phyloP scores from a whole-genome alignment of 345 rosid genomes.

The Acer yangbiense region DNA sequence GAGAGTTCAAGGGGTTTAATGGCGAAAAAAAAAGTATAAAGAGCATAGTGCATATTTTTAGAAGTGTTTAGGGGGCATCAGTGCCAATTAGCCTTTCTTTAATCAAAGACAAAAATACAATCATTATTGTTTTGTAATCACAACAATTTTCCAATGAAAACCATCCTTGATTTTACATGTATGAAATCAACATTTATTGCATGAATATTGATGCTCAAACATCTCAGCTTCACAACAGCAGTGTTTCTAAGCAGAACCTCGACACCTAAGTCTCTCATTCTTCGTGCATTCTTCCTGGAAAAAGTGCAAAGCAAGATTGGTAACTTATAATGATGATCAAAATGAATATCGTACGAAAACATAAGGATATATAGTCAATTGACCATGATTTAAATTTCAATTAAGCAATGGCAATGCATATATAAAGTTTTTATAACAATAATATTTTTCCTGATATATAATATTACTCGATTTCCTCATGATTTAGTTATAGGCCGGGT shows the following conservation, averaged over 20 bases:
- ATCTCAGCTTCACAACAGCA: background rate
- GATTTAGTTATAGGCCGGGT: too few species aligned
- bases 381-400: background rate
- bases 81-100: too few species aligned
- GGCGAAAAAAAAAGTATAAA: too few species aligned
- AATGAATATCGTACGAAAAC: background rate
- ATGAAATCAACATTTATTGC: background rate
- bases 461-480: background rate
- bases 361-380: background rate
- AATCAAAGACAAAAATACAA: too few species aligned
- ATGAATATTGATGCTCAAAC: background rate
- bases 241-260: slow-evolving; percentile 15
- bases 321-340: background rate
- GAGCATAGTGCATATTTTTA: too few species aligned
- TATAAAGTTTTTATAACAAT: background rate
- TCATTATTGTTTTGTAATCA: too few species aligned
- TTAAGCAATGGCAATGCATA: background rate
- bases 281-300: slow-evolving; percentile 43
- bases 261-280: slow-evolving; percentile 35
- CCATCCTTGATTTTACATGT: background rate
- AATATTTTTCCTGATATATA: background rate
- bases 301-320: background rate
- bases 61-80: too few species aligned
- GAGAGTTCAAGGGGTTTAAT: too few species aligned
- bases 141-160: too few species aligned